phyloP scores from a whole-genome alignment of 768 basidiomycete genomes.

The Phlebiopsis flavidoalba region DNA sequence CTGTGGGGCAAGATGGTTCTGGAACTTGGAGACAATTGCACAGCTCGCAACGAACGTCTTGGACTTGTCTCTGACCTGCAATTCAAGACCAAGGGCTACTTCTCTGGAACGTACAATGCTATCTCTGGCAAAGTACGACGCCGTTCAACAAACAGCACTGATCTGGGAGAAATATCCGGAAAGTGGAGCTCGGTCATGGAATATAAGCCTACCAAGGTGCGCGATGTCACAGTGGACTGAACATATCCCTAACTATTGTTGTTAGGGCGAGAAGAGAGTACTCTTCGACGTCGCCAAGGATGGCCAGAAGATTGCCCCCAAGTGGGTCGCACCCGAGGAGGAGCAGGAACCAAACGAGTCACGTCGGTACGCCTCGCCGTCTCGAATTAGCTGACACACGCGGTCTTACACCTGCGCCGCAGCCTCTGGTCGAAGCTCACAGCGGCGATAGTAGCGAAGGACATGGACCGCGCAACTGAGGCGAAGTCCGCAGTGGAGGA shows the following conservation, averaged over 20 bases:
- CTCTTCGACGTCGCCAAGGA: constrained; percentile 83
- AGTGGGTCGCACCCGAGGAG: constrained; percentile 78
- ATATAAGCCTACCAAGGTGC: constrained; percentile 64
- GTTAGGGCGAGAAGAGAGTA: constrained; percentile 53
- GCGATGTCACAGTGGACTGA: not conserved
- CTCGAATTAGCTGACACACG: not conserved
- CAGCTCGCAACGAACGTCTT: constrained; percentile 76
- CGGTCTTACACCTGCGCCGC: not conserved
- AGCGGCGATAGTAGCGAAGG: constrained; percentile 74
- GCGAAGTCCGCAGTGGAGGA: constrained; percentile 92
- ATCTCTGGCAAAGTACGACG: constrained; percentile 77
- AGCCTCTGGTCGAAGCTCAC: constrained; percentile 86
- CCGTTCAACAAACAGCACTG: constrained; percentile 38
- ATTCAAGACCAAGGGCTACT: constrained; percentile 99
- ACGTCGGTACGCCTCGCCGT: constrained; percentile 48
- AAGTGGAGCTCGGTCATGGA: constrained; percentile 92
- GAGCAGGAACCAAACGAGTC: constrained; percentile 92
- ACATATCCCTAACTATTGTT: not conserved
- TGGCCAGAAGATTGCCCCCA: constrained; percentile 68
- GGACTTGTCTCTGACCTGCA: constrained; percentile 78
- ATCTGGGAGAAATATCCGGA: constrained; percentile 83
- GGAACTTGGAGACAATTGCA: constrained; percentile 88
- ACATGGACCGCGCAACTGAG: constrained; percentile 92
- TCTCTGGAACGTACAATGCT: constrained; percentile 94
- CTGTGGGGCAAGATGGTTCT: constrained; percentile 93